Conservation (phyloP, 2,329 filamentous ascomycete species). For the Ceratocystis cacaofunesta region DNA sequence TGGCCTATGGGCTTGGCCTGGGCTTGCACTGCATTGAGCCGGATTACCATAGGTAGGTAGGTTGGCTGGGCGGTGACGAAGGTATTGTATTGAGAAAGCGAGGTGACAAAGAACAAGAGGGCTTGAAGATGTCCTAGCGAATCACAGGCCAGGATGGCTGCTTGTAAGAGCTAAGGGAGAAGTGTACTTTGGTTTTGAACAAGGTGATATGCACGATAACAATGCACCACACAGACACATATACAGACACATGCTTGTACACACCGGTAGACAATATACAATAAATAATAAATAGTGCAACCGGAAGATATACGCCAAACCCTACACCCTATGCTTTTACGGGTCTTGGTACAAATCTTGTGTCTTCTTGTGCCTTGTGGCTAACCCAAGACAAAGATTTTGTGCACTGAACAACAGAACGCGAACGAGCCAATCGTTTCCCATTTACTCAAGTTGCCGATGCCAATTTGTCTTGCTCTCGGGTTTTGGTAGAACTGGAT, state of each 20-base stretch:
- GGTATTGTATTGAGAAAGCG: not conserved
- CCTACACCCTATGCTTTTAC: not conserved
- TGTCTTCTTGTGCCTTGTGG: not conserved
- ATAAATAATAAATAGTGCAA: not conserved
- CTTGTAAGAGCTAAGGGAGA: not conserved
- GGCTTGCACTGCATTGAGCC: too few species aligned
- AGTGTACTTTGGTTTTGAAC: not conserved
- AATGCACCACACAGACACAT: slow-evolving; percentile 1
- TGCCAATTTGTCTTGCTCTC: not conserved
- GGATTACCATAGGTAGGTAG: too few species aligned
- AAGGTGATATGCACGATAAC: not conserved
- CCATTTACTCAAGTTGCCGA: not conserved
- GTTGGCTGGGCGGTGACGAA: not conserved
- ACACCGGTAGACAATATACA: not conserved
- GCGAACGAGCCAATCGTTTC: not conserved
- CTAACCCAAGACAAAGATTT: not conserved
- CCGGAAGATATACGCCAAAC: not conserved
- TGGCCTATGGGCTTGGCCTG: too few species aligned
- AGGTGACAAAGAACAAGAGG: not conserved
- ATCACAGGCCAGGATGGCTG: not conserved
- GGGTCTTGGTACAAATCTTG: not conserved
- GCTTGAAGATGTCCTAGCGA: not conserved
- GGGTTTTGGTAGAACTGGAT: not conserved
- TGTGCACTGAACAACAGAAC: not conserved
- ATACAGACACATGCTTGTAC: not conserved